Evolutionary conservation across 345 rosid genomes (phyloP), one percentile per base, ranked within the genome.

Genomic region (Linum trigynum): DNA sequence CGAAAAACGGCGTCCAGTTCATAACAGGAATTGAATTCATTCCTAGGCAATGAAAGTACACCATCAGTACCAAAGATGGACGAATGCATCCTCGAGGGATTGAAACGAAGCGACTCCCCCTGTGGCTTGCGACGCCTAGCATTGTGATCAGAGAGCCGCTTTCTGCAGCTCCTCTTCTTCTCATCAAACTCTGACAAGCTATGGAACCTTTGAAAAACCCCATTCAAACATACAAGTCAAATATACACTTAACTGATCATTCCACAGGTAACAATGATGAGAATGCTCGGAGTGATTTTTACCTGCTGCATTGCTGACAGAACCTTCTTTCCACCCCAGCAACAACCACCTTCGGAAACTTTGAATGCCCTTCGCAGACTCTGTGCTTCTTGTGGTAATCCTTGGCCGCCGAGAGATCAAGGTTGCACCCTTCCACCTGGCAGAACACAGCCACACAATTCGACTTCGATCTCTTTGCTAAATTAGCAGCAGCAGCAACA

Each of bases 101-200:
- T 84, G 61, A 81, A 57, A 53, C 76, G 86, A 59, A 78, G 65
- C 2, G 81, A 73, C 62, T 83, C 95, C 35, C 83, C 83, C 64
- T 80, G 97, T 63, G 92, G 90, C 74, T 90, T 92, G 67, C 98
- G 91, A n/a, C 98, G 91, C 73, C 98, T 83, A 64, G 96, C 94
- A 81, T 92, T 92, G 70, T 92, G 98, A 80, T 90, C 94, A 64
- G 85, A 84, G 60, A 90, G 91, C 59, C 97, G 96, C 66, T 83
- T 76, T 51, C 98, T 89, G 57, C 98, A 92, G 79, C 98, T 92
- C 48, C 96, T 77, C 79, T 90, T 92, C 82, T 82, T 87, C 68
- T 84, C 96, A 77, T 92, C 98, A 68, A 92, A 92, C 72, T 92
- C 98, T 40, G 87, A 75, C 66, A 85, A 82, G 36, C 87, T 77